Percentiles rank a stretch among this genome's conserved stretches.
Conservation (phyloP, 1,284 basidiomycete genomes). For the Microbotryum scabiosae region DNA sequence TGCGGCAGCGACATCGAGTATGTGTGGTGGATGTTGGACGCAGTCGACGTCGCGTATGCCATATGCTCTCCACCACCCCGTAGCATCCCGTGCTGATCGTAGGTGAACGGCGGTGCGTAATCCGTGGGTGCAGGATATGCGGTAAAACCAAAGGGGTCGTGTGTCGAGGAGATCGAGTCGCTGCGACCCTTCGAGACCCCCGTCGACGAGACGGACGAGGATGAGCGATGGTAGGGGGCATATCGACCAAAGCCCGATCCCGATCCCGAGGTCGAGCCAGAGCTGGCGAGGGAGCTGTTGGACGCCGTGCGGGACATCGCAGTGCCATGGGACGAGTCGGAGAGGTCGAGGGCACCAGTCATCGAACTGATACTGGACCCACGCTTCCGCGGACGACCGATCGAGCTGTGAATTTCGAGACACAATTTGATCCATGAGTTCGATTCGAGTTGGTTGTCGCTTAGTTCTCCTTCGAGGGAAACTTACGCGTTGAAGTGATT, state of each 20-base stretch:
- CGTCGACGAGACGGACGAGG: background rate
- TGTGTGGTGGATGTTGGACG: too few relatives aligned
- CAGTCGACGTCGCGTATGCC: too few relatives aligned
- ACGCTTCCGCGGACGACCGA: conserved; percentile 15
- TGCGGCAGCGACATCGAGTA: too few relatives aligned
- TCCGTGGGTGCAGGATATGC: too few relatives aligned
- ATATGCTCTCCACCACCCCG: too few relatives aligned
- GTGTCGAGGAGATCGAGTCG: conserved; percentile 22
- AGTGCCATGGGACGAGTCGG: background rate
- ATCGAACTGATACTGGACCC: background rate
- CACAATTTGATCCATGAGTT: background rate
- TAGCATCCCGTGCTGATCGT: too few relatives aligned
- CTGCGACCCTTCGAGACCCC: conserved; percentile 18
- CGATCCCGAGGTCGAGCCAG: background rate
- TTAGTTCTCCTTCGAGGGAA: too few relatives aligned
- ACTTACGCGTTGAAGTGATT: conserved; percentile 35
- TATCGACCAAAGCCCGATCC: conserved; percentile 4
- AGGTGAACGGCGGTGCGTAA: too few relatives aligned
- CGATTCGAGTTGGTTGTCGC: background rate
- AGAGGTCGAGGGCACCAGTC: background rate
- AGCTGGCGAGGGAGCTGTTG: conserved; percentile 17
- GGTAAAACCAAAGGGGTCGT: too few relatives aligned
- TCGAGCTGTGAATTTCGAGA: background rate
- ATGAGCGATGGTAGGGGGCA: conserved; percentile 22
- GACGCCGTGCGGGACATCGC: conserved; percentile 16